These are phyloP conservation scores for Fusarium secorum DNA, from an alignment of 2,329 filamentous ascomycete species.

Conservation along the genomic window DNA sequence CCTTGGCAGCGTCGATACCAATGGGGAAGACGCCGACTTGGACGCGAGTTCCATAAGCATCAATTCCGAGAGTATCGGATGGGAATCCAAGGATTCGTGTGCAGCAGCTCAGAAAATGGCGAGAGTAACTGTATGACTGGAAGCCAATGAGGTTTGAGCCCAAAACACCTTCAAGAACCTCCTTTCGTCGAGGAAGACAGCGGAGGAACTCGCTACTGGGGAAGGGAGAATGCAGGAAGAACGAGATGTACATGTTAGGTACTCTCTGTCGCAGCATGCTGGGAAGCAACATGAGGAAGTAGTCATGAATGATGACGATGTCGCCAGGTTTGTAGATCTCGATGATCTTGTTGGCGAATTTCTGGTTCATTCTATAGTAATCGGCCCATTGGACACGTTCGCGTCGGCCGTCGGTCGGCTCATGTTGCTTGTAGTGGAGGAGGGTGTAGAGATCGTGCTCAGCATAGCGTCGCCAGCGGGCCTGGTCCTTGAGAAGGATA, in stretches of 20 bases:
- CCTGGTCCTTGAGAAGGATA: slow-evolving; percentile 80
- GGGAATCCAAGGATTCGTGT: slow-evolving; percentile 90
- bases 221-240: slow-evolving; percentile 94
- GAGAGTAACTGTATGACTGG: slow-evolving; percentile 93
- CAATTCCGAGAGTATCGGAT: slow-evolving; percentile 83
- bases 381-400: slow-evolving; percentile 89
- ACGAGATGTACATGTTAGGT: slow-evolving; percentile 91
- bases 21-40: slow-evolving; percentile 95
- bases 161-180: slow-evolving; percentile 87
- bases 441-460: slow-evolving; percentile 92
- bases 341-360: slow-evolving; percentile 88
- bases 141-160: slow-evolving; percentile 94
- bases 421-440: slow-evolving; percentile 95
- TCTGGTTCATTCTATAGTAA: slow-evolving; percentile 91
- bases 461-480: slow-evolving; percentile 87
- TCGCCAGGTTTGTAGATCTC: slow-evolving; percentile 92
- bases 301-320: slow-evolving; percentile 92
- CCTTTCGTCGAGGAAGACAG: slow-evolving; percentile 86
- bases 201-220: slow-evolving; percentile 95
- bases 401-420: slow-evolving; percentile 83
- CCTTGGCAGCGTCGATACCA: slow-evolving; percentile 86
- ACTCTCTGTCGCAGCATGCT: slow-evolving; percentile 86
- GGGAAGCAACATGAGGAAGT: slow-evolving; percentile 89
- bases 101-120: slow-evolving; percentile 94
- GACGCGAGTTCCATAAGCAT: slow-evolving; percentile 87